These are phyloP conservation scores for Nannizzia gypsea DNA, from an alignment of 2,329 filamentous ascomycete genomes.

Conservation along the genomic window DNA sequence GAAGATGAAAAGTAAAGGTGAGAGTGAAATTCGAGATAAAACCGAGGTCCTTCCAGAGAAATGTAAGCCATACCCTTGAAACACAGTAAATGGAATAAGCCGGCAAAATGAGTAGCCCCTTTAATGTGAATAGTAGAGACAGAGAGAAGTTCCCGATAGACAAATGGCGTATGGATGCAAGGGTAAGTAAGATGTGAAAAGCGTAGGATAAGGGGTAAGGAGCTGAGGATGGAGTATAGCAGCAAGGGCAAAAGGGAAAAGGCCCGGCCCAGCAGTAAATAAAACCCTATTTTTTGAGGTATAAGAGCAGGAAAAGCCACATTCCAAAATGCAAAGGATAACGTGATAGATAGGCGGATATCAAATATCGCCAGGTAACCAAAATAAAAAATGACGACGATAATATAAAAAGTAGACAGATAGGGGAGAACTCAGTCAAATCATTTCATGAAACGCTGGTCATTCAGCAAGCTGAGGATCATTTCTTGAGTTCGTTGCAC, in stretches of 20 bases:
- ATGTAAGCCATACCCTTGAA: neutral
- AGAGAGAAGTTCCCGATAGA: neutral
- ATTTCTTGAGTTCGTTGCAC: constrained; percentile 31
- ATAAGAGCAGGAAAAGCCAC: neutral
- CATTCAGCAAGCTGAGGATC: constrained; percentile 23
- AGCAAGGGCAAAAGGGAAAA: neutral
- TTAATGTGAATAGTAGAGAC: neutral
- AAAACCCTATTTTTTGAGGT: constrained; percentile 3
- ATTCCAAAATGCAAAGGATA: neutral
- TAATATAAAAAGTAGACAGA: too few relatives aligned
- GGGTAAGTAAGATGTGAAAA: neutral
- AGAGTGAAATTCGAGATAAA: neutral
- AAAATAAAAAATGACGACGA: neutral
- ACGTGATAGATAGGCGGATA: too few relatives aligned
- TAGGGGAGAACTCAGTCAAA: neutral
- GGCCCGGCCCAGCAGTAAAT: neutral
- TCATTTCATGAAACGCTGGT: neutral
- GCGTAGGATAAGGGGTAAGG: neutral
- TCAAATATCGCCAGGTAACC: neutral
- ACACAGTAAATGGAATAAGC: neutral
- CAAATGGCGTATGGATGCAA: neutral
- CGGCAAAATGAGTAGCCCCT: neutral
- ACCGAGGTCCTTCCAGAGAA: neutral
- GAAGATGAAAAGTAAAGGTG: neutral
- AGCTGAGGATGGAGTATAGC: neutral